phyloP scores from a whole-genome alignment of 1,284 basidiomycete genomes.

The Ceratobasidium sp. region DNA sequence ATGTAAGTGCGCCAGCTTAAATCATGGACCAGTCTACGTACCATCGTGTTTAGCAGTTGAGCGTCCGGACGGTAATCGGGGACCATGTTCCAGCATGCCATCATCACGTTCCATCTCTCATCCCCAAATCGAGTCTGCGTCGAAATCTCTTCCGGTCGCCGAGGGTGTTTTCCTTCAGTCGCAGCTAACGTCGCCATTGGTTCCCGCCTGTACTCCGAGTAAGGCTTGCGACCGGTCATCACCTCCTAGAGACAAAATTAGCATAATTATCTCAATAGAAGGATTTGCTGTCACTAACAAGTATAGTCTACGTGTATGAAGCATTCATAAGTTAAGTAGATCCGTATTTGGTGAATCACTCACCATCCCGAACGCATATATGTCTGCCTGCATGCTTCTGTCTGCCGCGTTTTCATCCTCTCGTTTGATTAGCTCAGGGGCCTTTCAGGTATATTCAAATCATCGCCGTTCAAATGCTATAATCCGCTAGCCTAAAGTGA shows the following conservation, averaged over 20 bases:
- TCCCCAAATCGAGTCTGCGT: not conserved
- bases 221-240: slow-evolving; percentile 9
- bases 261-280: not conserved
- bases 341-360: not conserved
- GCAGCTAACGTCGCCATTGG: not conserved
- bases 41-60: too few species aligned
- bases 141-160: not conserved
- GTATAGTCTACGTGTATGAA: not conserved
- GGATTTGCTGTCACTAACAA: not conserved
- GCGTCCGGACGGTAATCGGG: not conserved
- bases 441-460: not conserved
- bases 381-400: slow-evolving; percentile 21
- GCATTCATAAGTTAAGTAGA: not conserved
- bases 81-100: slow-evolving; percentile 11
- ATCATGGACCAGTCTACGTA: too few species aligned
- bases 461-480: too few species aligned
- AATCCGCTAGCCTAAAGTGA: not conserved
- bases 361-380: slow-evolving; percentile 37
- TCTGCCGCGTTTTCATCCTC: not conserved
- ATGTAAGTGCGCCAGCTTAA: too few species aligned
- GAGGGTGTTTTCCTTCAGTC: not conserved
- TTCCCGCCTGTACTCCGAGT: not conserved
- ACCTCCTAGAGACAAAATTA: slow-evolving; percentile 7
- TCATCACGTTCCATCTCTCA: not conserved
- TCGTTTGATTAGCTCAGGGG: slow-evolving; percentile 15